phyloP scores from a whole-genome alignment of 768 basidiomycete genomes.

The Lactarius pseudohatsudake region DNA sequence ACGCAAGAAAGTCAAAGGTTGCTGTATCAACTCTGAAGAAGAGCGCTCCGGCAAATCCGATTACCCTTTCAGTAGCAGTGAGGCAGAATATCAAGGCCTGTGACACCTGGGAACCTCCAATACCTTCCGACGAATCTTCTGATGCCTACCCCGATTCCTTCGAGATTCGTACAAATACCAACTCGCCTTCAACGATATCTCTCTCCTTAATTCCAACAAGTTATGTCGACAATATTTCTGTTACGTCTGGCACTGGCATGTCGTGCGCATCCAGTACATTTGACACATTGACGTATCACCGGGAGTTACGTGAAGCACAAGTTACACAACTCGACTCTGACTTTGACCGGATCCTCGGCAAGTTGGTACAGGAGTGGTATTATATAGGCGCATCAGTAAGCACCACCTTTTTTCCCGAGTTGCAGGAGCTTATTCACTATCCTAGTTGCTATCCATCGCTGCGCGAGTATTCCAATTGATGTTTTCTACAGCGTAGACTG shows the following conservation, averaged over 20 bases:
- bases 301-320: slow-evolving; percentile 49
- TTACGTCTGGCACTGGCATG: slow-evolving; percentile 32
- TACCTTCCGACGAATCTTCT: slow-evolving; percentile 7
- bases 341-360: slow-evolving; percentile 48
- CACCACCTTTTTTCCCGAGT: neutral
- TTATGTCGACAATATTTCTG: slow-evolving; percentile 37
- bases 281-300: slow-evolving; percentile 56
- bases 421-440: neutral
- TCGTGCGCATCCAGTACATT: slow-evolving; percentile 41
- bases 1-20: slow-evolving; percentile 19
- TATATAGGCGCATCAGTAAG: slow-evolving; percentile 61
- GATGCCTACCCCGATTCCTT: slow-evolving; percentile 15
- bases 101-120: too few relatives aligned
- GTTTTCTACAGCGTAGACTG: neutral
- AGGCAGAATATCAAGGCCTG: too few relatives aligned
- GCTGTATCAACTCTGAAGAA: slow-evolving; percentile 21
- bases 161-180: neutral
- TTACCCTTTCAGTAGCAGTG: slow-evolving; percentile 13
- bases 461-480: slow-evolving; percentile 42
- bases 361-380: slow-evolving; percentile 63
- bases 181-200: neutral
- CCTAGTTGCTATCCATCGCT: slow-evolving; percentile 57
- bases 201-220: slow-evolving; percentile 14
- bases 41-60: slow-evolving; percentile 41
- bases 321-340: slow-evolving; percentile 40